Conservation (phyloP, 2,329 filamentous ascomycete species). For the Cladosporium sphaerospermum region DNA sequence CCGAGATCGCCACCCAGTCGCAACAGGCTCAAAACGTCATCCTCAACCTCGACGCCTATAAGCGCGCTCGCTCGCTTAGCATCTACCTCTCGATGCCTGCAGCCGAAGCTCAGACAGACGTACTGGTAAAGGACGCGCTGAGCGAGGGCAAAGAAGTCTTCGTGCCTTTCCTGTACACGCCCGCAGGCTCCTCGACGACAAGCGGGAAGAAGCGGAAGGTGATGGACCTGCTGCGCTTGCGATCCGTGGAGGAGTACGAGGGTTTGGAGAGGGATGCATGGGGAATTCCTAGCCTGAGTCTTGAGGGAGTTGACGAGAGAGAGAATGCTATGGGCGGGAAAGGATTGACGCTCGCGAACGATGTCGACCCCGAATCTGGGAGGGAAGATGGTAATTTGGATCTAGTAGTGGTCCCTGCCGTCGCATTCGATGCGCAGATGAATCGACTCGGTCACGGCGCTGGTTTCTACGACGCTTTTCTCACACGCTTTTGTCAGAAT, state of each 20-base stretch:
- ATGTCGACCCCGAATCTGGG: slow-evolving; percentile 15
- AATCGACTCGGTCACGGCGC: slow-evolving; percentile 86
- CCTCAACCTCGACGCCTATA: slow-evolving; percentile 64
- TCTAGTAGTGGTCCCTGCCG: slow-evolving; percentile 83
- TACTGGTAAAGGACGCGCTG: slow-evolving; percentile 77
- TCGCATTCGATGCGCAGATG: slow-evolving; percentile 76
- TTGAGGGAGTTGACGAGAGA: slow-evolving; percentile 57
- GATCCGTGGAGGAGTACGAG: slow-evolving; percentile 69
- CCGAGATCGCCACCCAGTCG: slow-evolving; percentile 66
- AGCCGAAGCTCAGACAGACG: slow-evolving; percentile 77
- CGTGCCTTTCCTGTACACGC: slow-evolving; percentile 78
- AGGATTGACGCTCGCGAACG: slow-evolving; percentile 37
- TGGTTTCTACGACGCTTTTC: slow-evolving; percentile 93
- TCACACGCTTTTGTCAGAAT: slow-evolving; percentile 60
- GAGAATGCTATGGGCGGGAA: slow-evolving; percentile 66
- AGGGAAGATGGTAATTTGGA: slow-evolving; percentile 54
- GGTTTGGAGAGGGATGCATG: slow-evolving; percentile 72
- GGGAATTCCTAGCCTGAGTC: slow-evolving; percentile 84
- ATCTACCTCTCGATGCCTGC: slow-evolving; percentile 90
- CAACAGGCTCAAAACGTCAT: slow-evolving; percentile 58
- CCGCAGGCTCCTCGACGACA: slow-evolving; percentile 24
- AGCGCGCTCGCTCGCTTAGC: slow-evolving; percentile 67
- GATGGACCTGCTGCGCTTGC: slow-evolving; percentile 92
- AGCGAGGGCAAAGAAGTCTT: slow-evolving; percentile 75
- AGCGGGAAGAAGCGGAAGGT: slow-evolving; percentile 48